Conservation (phyloP, 2,329 filamentous ascomycete species). For the Phialocephala sp. region DNA sequence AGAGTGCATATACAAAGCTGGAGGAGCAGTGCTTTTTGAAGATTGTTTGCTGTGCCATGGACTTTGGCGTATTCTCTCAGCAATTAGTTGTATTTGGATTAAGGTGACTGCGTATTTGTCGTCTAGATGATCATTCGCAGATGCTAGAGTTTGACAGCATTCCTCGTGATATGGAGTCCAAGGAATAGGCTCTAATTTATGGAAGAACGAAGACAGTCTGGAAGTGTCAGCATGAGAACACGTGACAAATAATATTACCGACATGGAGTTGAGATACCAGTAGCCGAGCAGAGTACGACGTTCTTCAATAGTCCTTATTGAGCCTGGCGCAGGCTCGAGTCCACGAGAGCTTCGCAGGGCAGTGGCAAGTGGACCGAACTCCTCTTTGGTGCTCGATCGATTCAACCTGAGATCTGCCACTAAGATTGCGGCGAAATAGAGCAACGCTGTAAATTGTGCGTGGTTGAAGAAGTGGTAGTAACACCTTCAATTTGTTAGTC, state of each 20-base stretch:
- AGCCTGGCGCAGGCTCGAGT: neutral
- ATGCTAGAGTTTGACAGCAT: conserved; percentile 24
- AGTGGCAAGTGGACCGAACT: conserved; percentile 3
- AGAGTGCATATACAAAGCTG: conserved; percentile 25
- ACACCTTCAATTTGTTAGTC: conserved; percentile 19
- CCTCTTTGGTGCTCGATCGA: conserved; percentile 8
- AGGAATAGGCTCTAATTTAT: conserved; percentile 23
- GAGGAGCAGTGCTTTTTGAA: conserved; percentile 7
- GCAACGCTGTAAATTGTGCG: conserved; percentile 24
- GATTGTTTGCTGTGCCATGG: conserved; percentile 22
- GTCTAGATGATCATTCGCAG: neutral
- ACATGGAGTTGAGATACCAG: conserved; percentile 29
- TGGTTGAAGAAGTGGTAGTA: conserved; percentile 26
- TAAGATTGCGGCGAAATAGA: conserved; percentile 23
- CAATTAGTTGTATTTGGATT: conserved; percentile 24
- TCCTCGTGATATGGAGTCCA: conserved; percentile 30
- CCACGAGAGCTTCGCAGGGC: conserved; percentile 13
- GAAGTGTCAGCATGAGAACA: conserved; percentile 1
- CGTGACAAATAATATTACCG: conserved; percentile 6
- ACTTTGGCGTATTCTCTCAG: conserved; percentile 23
- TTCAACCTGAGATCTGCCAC: conserved; percentile 30
- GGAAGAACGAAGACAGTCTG: conserved; percentile 26
- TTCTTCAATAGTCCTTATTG: conserved; percentile 23
- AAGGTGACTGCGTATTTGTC: conserved; percentile 23
- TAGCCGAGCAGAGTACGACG: conserved; percentile 28